Evolutionary conservation across 768 basidiomycete genomes (phyloP), one percentile per base, ranked within the genome.

Genomic region (Rhizopogon vulgaris): DNA sequence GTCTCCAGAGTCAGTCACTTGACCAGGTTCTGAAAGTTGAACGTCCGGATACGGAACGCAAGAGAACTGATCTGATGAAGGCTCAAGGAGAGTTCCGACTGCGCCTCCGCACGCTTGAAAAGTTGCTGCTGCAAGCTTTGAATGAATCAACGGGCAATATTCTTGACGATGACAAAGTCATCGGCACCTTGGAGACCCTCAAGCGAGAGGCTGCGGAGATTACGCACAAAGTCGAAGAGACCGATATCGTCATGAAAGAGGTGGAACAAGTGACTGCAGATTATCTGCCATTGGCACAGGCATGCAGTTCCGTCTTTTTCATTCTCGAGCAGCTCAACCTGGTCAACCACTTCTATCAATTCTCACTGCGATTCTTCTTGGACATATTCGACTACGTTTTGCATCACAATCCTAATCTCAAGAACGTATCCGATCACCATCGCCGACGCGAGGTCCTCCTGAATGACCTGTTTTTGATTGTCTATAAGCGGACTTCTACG

Each of bases 141-240:
- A 99, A 98, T 64, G 95, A 97, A 57, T 98, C 95, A 0, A 80
- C 85, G 0, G 96, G 96, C 51, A 98, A 96, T 68, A 97, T 99
- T 59, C 79, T 99, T 30, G 96, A 99, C 56, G 94, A 99, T 62
- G 96, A 99, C 76, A 94, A 94, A 69, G 96, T 99, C 59, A 97
- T 99, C 56, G 83, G 90, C 53, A 98, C 95, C 3, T 72, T 99
- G 50, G 96, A 98, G 68, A 94, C 90, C 2, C 73, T 99, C 63
- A 98, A 99, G 71, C 79, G 85, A 30, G 96, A 99, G 70, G 96
- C 96, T 2, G 94, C 90, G 11, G 95, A 97, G 60, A 90, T 98
- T 56, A 94, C 93, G 0, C 81, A 78, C 57, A 99, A 98, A 66
- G 94, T 96, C 12, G 91, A 95, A 63, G 94, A 98, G 67, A 97